phyloP scores from a whole-genome alignment of 106 monocot species.

The Allium fistulosum region DNA sequence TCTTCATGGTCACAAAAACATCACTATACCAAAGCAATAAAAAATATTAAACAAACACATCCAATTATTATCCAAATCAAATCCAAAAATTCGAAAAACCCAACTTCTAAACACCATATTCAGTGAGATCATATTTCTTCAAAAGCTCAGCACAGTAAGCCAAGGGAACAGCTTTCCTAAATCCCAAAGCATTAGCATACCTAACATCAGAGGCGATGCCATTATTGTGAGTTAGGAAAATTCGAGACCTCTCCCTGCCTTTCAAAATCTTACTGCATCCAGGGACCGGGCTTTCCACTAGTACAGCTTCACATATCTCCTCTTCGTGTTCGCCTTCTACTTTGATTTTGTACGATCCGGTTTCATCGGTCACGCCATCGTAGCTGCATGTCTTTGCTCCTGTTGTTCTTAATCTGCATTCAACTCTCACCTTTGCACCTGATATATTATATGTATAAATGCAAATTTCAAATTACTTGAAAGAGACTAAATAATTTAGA shows the following conservation, averaged over 20 bases:
- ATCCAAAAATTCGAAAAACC: too few species aligned
- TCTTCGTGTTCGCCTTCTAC: constrained; percentile 54
- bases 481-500: too few species aligned
- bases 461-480: too few species aligned
- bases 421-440: constrained; percentile 78
- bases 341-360: constrained; percentile 61
- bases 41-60: neutral
- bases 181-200: constrained; percentile 73
- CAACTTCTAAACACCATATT: neutral
- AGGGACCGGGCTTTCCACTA: constrained; percentile 58
- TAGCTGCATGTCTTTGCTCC: constrained; percentile 38
- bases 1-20: too few species aligned
- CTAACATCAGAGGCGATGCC: constrained; percentile 63
- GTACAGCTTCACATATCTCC: constrained; percentile 60
- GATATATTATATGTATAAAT: neutral
- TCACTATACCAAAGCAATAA: too few species aligned
- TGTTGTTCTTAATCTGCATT: constrained; percentile 39
- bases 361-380: constrained; percentile 54
- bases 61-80: neutral
- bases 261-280: constrained; percentile 31
- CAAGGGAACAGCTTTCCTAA: constrained; percentile 34
- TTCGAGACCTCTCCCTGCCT: constrained; percentile 66
- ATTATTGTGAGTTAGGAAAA: constrained; percentile 75
- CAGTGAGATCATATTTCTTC: constrained; percentile 43
- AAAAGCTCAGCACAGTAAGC: constrained; percentile 42